Conservation (phyloP, 106 monocot species). For the Narthecium ossifragum region DNA sequence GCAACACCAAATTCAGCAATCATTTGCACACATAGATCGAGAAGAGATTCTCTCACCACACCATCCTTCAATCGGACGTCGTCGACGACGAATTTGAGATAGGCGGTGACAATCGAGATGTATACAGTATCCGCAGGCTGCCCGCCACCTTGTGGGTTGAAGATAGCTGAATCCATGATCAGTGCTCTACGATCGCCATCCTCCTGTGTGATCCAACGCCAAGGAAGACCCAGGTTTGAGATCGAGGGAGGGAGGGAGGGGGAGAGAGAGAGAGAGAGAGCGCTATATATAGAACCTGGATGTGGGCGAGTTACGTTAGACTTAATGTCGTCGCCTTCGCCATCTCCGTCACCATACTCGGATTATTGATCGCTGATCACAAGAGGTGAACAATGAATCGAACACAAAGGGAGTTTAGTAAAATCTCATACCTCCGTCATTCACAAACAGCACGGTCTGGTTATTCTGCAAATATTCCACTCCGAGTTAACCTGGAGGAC, state of each 20-base stretch:
- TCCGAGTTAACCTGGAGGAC: too few relatives aligned
- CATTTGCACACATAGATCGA: neutral
- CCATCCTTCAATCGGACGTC: conserved; percentile 64
- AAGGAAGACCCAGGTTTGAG: neutral
- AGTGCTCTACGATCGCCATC: conserved; percentile 46
- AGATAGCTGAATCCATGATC: conserved; percentile 64
- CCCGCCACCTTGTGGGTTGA: conserved; percentile 84
- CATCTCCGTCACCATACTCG: too few relatives aligned
- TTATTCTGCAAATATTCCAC: too few relatives aligned
- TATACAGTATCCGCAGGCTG: conserved; percentile 73
- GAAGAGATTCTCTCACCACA: conserved; percentile 26
- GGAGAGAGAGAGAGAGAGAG: neutral
- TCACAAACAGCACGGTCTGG: too few relatives aligned
- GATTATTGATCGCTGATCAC: too few relatives aligned
- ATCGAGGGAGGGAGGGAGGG: too few relatives aligned
- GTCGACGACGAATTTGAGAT: conserved; percentile 56
- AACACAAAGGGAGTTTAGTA: too few relatives aligned
- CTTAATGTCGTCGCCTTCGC: neutral
- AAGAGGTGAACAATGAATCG: too few relatives aligned
- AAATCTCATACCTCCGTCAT: too few relatives aligned
- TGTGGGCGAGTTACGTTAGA: conserved; percentile 37
- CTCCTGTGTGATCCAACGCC: conserved; percentile 16
- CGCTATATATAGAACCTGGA: conserved; percentile 26
- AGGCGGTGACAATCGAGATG: conserved; percentile 10
- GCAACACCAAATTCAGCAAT: neutral